phyloP scores from a whole-genome alignment of 805 yeast species.

The Kuraishia floccosa region DNA sequence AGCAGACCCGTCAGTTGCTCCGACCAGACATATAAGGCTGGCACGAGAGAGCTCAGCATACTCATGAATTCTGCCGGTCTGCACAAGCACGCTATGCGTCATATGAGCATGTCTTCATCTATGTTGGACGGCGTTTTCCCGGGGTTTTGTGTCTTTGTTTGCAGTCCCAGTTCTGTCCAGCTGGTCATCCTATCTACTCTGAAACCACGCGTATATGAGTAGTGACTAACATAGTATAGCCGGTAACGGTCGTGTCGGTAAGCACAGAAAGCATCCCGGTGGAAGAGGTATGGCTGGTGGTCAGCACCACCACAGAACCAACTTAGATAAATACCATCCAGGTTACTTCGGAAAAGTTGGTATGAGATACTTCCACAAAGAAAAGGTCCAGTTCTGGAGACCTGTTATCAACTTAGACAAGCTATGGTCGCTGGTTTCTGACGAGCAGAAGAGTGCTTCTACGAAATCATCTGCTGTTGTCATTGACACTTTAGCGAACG shows the following conservation, averaged over 20 bases:
- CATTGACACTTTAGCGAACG: constrained; percentile 97
- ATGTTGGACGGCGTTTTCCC: too few species aligned
- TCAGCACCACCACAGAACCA: constrained; percentile 99
- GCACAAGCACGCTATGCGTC: too few species aligned
- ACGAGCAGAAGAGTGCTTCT: constrained; percentile 90
- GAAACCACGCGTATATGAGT: neutral
- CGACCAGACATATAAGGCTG: too few species aligned
- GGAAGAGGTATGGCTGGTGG: constrained; percentile 99
- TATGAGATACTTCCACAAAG: constrained; percentile 99
- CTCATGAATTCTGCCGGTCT: too few species aligned
- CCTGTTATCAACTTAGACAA: constrained; percentile 97
- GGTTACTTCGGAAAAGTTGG: constrained; percentile 99
- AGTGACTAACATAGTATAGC: constrained; percentile 38
- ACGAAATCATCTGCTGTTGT: constrained; percentile 92
- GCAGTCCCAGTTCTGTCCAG: too few species aligned
- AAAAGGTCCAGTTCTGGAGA: constrained; percentile 90
- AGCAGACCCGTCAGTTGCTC: too few species aligned
- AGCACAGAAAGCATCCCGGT: constrained; percentile 99
- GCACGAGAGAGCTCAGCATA: too few species aligned
- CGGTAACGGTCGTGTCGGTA: constrained; percentile 99
- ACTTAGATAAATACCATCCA: constrained; percentile 99
- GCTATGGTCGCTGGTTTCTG: constrained; percentile 94
- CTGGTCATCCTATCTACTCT: too few species aligned
- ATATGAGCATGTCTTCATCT: too few species aligned
- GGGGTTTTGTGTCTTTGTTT: too few species aligned